These are phyloP conservation scores for Dictyostelium citrinum DNA, from an alignment of 78 protist genomes.

Conservation along the genomic window DNA sequence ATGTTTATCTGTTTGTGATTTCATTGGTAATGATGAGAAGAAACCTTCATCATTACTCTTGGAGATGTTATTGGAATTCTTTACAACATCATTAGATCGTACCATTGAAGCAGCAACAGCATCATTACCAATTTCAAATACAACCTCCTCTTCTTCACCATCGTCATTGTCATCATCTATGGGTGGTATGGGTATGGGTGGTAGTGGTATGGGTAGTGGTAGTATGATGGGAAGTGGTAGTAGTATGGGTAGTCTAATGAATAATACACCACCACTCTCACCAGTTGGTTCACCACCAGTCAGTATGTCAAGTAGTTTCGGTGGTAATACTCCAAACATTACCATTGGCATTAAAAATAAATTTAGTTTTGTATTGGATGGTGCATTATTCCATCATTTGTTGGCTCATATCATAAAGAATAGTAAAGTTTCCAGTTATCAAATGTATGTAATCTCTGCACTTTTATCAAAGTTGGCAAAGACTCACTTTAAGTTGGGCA, in stretches of 20 bases:
- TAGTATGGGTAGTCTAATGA: neutral
- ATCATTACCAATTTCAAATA: conserved; percentile 33
- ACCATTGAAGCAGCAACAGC: conserved; percentile 42
- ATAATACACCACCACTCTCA: conserved; percentile 20
- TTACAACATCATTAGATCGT: neutral
- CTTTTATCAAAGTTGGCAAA: neutral
- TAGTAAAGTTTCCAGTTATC: neutral
- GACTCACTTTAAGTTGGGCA: conserved; percentile 7
- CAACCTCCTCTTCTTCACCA: neutral
- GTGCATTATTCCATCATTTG: conserved; percentile 18
- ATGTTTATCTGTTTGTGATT: conserved; percentile 3
- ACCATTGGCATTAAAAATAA: conserved; percentile 42
- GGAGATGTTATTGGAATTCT: conserved; percentile 42
- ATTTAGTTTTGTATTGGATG: conserved; percentile 41
- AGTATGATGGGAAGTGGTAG: neutral
- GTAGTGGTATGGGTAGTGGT: neutral
- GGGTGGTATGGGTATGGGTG: neutral
- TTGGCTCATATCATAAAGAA: conserved; percentile 19
- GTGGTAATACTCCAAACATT: neutral
- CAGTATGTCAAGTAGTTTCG: neutral
- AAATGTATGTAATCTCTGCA: neutral
- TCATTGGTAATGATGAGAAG: conserved; percentile 47
- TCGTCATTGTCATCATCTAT: neutral
- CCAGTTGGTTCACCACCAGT: conserved; percentile 29
- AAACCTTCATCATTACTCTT: neutral